These are phyloP conservation scores for Vigna nakashimae DNA, from an alignment of 306 rosid genomes.

Conservation along the genomic window DNA sequence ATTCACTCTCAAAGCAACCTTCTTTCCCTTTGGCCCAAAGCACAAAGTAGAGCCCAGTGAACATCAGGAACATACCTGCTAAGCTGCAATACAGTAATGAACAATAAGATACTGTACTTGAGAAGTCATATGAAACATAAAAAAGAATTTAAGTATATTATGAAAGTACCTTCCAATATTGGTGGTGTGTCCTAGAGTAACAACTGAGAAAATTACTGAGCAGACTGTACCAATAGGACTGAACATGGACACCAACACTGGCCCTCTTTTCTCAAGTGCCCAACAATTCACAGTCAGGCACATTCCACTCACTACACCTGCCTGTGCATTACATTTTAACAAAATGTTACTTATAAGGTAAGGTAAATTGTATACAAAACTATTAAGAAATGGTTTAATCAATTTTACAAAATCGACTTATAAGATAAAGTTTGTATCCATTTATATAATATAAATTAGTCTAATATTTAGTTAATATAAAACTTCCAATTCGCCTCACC, in stretches of 20 bases:
- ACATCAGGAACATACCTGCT: conserved; percentile 83
- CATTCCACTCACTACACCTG: conserved; percentile 65
- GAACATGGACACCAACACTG: conserved; percentile 81
- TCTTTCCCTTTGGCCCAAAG: conserved; percentile 96
- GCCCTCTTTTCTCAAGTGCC: conserved; percentile 94
- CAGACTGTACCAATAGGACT: conserved; percentile 75
- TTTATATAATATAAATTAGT: fast-evolving
- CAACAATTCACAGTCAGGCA: conserved; percentile 74
- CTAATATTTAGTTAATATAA: no score
- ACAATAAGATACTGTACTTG: background rate
- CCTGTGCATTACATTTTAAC: conserved; percentile 47
- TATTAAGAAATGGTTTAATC: no score
- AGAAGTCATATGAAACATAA: background rate
- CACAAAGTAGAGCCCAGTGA: conserved; percentile 83
- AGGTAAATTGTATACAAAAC: no score
- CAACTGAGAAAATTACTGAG: conserved; percentile 72
- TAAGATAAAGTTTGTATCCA: no score
- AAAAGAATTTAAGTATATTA: background rate
- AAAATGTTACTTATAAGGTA: no score
- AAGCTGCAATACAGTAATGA: conserved; percentile 55
- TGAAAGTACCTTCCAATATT: conserved; percentile 70
- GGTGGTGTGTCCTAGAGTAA: conserved; percentile 59
- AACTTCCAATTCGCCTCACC: fast-evolving
- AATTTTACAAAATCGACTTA: no score
- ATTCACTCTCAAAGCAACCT: conserved; percentile 56